These are phyloP conservation scores for Phytopythium ostracodes DNA, from an alignment of 352 stramenopile genomes.

Conservation along the genomic window DNA sequence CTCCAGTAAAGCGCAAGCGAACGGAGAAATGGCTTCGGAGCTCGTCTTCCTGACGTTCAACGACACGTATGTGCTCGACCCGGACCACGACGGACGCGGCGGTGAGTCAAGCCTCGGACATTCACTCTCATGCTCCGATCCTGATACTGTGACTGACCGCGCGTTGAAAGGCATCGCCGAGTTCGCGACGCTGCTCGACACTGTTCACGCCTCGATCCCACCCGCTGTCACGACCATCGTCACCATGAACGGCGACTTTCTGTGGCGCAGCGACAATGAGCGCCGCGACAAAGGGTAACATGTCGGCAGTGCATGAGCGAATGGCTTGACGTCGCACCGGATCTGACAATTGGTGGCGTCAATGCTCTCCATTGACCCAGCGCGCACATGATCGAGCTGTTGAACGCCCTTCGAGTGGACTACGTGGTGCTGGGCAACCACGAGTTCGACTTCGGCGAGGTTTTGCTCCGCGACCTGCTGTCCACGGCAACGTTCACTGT, in stretches of 20 bases:
- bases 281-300: constrained; percentile 23
- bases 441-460: constrained; percentile 72
- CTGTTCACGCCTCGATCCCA: constrained; percentile 5
- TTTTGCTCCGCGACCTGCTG: constrained; percentile 52
- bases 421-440: constrained; percentile 80
- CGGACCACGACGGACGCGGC: not conserved
- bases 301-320: not conserved
- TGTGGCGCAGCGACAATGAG: constrained; percentile 17
- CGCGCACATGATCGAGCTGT: constrained; percentile 69
- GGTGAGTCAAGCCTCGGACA: not conserved
- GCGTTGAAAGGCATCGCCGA: constrained; percentile 13
- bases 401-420: constrained; percentile 65
- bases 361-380: constrained; percentile 14
- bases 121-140: not conserved
- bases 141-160: not conserved
- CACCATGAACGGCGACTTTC: constrained; percentile 30
- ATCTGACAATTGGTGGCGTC: not conserved
- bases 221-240: constrained; percentile 12
- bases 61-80: constrained; percentile 1
- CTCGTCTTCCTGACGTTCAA: constrained; percentile 4
- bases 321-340: not conserved
- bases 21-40: not conserved
- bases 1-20: not conserved
- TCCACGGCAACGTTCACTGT: constrained; percentile 53
- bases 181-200: constrained; percentile 15